These are phyloP conservation scores for Rhazya stricta DNA, from an alignment of 257 asterid species.

Conservation along the genomic window DNA sequence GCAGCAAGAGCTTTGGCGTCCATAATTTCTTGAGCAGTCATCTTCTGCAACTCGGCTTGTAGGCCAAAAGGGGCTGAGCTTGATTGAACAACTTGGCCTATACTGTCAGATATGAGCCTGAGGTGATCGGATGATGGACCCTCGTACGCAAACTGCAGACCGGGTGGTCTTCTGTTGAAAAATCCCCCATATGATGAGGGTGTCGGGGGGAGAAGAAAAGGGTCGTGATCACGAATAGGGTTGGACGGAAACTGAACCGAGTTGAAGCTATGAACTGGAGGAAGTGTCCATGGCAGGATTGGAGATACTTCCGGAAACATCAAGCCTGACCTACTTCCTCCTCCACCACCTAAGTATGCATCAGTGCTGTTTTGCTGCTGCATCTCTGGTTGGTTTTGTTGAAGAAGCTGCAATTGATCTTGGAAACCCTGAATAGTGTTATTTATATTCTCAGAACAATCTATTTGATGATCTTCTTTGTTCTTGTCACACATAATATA, in stretches of 20 bases:
- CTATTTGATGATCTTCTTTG: constrained; percentile 31
- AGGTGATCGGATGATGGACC: constrained; percentile 21
- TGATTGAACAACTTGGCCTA: constrained; percentile 18
- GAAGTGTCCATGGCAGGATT: constrained; percentile 61
- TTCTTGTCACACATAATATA: constrained; percentile 34
- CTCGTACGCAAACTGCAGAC: constrained; percentile 19
- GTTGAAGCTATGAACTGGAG: constrained; percentile 41
- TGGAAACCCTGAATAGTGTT: constrained; percentile 40
- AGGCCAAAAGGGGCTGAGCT: constrained; percentile 18
- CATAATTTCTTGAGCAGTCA: constrained; percentile 26
- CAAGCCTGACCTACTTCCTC: constrained; percentile 24
- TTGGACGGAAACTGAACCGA: constrained; percentile 27
- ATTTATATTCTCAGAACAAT: constrained; percentile 20
- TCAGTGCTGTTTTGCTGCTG: constrained; percentile 35
- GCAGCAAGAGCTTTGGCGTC: constrained; percentile 29
- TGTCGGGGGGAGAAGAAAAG: constrained; percentile 52
- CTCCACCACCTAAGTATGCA: constrained; percentile 23
- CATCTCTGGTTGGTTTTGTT: constrained; percentile 25
- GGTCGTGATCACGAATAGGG: constrained; percentile 43
- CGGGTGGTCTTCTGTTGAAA: constrained; percentile 14
- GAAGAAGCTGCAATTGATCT: constrained; percentile 28
- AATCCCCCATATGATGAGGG: constrained; percentile 47
- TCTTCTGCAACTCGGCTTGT: constrained; percentile 20
- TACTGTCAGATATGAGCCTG: constrained; percentile 35
- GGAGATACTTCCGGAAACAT: constrained; percentile 46